Evolutionary conservation across 768 basidiomycete species (phyloP).

Genomic region (Boletales sp.): DNA sequence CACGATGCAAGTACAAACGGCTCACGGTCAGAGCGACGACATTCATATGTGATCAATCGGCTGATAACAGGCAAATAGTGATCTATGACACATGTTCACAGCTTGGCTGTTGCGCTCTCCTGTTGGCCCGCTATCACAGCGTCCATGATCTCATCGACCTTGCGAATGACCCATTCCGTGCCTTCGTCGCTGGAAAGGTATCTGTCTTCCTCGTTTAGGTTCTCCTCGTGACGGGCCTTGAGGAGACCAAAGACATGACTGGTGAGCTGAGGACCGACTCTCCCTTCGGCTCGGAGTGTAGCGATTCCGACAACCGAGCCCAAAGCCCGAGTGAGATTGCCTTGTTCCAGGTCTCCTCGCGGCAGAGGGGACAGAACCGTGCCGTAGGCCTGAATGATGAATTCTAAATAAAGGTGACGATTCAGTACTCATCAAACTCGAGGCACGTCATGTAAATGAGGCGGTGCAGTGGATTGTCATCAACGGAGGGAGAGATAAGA

Average conservation of each 20-base stretch:
- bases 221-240: constrained; percentile 66
- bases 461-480: constrained; percentile 29
- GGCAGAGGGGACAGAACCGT: constrained; percentile 73
- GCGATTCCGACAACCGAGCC: constrained; percentile 84
- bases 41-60: constrained; percentile 26
- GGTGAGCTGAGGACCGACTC: constrained; percentile 82
- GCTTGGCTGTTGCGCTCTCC: constrained; percentile 50
- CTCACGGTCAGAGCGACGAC: constrained; percentile 14
- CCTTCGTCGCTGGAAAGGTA: constrained; percentile 87
- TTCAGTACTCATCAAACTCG: constrained; percentile 29
- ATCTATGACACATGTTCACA: constrained; percentile 40
- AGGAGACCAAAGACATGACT: constrained; percentile 90
- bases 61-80: constrained; percentile 28
- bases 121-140: constrained; percentile 52
- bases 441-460: constrained; percentile 30
- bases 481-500: constrained; percentile 27
- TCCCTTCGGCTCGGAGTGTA: constrained; percentile 77
- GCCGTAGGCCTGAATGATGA: constrained; percentile 86
- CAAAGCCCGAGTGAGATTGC: constrained; percentile 80
- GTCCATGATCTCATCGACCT: constrained; percentile 77
- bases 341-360: constrained; percentile 64
- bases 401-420: constrained; percentile 46
- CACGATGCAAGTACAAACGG: constrained; percentile 27
- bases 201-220: constrained; percentile 63
- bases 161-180: constrained; percentile 83